phyloP scores from a whole-genome alignment of 192 early-diverging fungal genomes.

The Coemansia biformis region DNA sequence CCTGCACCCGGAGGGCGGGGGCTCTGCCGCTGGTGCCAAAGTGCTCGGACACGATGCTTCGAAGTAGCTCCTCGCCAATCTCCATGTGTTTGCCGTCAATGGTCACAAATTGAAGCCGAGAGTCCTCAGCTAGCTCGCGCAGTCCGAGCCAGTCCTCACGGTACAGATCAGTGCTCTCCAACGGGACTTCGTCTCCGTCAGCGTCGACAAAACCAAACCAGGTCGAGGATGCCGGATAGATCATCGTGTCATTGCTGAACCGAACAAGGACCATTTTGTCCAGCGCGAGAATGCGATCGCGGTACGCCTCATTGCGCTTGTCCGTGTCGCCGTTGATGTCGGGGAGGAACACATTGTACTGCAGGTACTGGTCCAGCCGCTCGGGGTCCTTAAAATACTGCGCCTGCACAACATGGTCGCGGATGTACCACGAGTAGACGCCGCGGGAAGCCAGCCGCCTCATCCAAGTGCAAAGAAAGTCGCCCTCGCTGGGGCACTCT shows the following conservation, averaged over 20 bases:
- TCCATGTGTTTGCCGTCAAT: constrained; percentile 41
- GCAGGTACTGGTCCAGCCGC: constrained; percentile 64
- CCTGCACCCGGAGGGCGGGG: constrained; percentile 4
- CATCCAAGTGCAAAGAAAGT: constrained; percentile 65
- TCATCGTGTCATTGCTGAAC: constrained; percentile 74
- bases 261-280: constrained; percentile 76
- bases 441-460: constrained; percentile 69
- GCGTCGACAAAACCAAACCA: constrained; percentile 70
- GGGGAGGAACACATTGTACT: constrained; percentile 79
- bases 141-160: constrained; percentile 69
- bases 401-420: constrained; percentile 80
- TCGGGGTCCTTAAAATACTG: constrained; percentile 84
- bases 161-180: constrained; percentile 59
- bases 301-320: constrained; percentile 57
- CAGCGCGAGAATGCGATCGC: constrained; percentile 53
- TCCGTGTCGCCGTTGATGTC: constrained; percentile 77
- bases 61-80: constrained; percentile 22
- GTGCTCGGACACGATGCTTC: constrained; percentile 24
- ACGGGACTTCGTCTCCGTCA: constrained; percentile 45
- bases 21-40: constrained; percentile 8
- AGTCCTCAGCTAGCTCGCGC: constrained; percentile 49
- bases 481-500: constrained; percentile 57
- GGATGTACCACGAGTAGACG: constrained; percentile 81
- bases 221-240: constrained; percentile 60
- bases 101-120: constrained; percentile 23